Conservation (phyloP, 2,329 filamentous ascomycete genomes). For the Alternaria sp. region DNA sequence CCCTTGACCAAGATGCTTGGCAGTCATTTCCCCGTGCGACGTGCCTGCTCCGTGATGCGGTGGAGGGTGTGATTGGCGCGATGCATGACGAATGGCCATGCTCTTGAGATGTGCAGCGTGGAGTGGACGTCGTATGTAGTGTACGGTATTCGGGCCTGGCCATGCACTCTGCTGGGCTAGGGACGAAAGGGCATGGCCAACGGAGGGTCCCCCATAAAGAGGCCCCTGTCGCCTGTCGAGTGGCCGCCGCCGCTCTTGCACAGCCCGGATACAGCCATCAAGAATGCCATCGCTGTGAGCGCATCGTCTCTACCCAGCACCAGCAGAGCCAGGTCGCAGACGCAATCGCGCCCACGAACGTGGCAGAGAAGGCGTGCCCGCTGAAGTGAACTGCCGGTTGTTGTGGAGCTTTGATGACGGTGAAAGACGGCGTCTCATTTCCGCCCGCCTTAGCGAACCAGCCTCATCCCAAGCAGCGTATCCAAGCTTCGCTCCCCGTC, state of each 20-base stretch:
- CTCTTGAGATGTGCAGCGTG: slow-evolving; percentile 26
- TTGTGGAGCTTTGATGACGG: slow-evolving; percentile 36
- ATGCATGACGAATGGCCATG: slow-evolving; percentile 21
- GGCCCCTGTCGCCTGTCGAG: slow-evolving; percentile 35
- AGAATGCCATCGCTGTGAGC: slow-evolving; percentile 8
- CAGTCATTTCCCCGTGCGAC: slow-evolving; percentile 23
- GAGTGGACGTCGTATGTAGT: slow-evolving; percentile 10
- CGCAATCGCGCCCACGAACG: slow-evolving; percentile 18
- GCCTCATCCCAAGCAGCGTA: slow-evolving; percentile 46
- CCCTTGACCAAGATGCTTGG: slow-evolving; percentile 14
- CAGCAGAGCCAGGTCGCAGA: slow-evolving; percentile 22
- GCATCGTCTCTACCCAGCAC: slow-evolving; percentile 17
- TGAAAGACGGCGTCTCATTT: slow-evolving; percentile 49
- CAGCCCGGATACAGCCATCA: slow-evolving; percentile 26
- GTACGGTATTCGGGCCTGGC: slow-evolving; percentile 35
- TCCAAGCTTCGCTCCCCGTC: slow-evolving; percentile 31
- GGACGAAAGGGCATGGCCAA: slow-evolving; percentile 22
- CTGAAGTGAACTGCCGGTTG: slow-evolving; percentile 23
- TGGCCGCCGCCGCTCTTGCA: slow-evolving; percentile 25
- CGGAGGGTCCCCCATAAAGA: slow-evolving; percentile 29
- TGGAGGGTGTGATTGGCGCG: slow-evolving; percentile 20
- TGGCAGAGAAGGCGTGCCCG: slow-evolving; percentile 14
- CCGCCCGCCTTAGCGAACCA: slow-evolving; percentile 49
- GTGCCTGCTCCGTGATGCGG: slow-evolving; percentile 18
- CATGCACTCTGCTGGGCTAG: slow-evolving; percentile 38